Percentiles rank a stretch among this genome's conserved stretches.
Conservation (phyloP, 257 asterid genomes). For the Fraxinus anomala region DNA sequence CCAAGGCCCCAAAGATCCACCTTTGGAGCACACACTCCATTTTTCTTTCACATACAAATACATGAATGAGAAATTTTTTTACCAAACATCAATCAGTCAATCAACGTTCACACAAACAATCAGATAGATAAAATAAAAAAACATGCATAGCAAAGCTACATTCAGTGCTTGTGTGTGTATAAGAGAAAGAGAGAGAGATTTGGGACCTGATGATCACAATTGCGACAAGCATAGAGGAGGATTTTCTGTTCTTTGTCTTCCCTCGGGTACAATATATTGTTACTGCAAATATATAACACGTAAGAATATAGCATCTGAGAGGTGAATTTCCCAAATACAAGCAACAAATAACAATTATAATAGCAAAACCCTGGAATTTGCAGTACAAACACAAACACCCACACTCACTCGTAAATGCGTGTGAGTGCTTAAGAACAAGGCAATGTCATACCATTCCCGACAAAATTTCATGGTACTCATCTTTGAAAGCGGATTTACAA, state of each 20-base stretch:
- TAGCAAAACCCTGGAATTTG: not conserved
- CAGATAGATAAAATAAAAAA: not conserved
- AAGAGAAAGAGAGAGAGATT: not conserved
- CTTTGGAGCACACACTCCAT: not conserved
- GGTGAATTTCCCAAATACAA: not conserved
- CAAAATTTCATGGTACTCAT: constrained; percentile 99
- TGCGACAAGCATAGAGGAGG: constrained; percentile 85
- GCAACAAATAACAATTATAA: not conserved
- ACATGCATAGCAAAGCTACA: not conserved
- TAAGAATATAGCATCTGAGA: not conserved
- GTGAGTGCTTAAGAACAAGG: not conserved
- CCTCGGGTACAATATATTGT: constrained; percentile 79
- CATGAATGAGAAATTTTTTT: not conserved
- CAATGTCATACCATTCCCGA: constrained; percentile 77
- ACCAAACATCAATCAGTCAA: not conserved
- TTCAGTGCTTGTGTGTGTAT: not conserved
- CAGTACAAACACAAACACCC: not conserved
- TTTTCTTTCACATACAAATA: not conserved
- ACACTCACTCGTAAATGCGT: not conserved
- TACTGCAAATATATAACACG: constrained; percentile 38
- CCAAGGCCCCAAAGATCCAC: not conserved
- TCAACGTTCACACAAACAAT: not conserved
- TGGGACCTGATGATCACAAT: constrained; percentile 85
- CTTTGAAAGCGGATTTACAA: constrained; percentile 26
- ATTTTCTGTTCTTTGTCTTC: constrained; percentile 82